Percentiles rank a stretch among this genome's conserved stretches.
These are phyloP conservation scores for Epichloe elymi DNA, from an alignment of 2,329 filamentous ascomycete species.

Conservation along the genomic window DNA sequence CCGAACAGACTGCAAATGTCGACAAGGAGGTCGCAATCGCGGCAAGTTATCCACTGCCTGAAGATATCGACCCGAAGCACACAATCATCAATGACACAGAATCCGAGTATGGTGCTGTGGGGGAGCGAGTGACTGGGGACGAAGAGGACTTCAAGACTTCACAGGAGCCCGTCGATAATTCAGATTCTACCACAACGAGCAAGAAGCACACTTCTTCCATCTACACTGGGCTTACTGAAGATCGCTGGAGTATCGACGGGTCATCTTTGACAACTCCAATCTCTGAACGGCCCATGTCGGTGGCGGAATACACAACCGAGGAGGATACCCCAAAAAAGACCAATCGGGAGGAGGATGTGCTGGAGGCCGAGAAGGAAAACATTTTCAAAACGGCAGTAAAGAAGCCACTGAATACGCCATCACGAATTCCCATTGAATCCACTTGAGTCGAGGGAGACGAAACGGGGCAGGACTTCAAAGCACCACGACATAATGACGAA, in stretches of 20 bases:
- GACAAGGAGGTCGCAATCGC: background rate
- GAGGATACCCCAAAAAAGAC: constrained; percentile 20
- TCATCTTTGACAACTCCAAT: constrained; percentile 26
- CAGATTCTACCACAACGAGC: constrained; percentile 14
- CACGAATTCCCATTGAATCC: background rate
- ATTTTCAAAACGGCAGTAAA: background rate
- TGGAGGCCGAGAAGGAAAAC: background rate
- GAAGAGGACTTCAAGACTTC: background rate
- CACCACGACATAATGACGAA: constrained; percentile 1
- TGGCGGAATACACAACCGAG: constrained; percentile 17
- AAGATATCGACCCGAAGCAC: constrained; percentile 1
- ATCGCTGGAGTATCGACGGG: constrained; percentile 24
- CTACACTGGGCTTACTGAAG: constrained; percentile 24
- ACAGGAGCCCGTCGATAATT: constrained; percentile 11
- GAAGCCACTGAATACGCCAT: background rate
- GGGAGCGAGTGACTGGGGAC: constrained; percentile 1
- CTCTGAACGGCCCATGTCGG: constrained; percentile 22
- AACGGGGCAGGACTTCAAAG: background rate
- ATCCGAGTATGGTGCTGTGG: background rate
- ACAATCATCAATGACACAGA: background rate
- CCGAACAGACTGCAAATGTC: background rate
- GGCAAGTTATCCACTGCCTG: background rate
- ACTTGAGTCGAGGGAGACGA: background rate
- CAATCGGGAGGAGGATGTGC: constrained; percentile 10
- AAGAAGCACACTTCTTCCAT: constrained; percentile 26